Evolutionary conservation across 805 yeast species (phyloP), one percentile per base, ranked within the genome.

Genomic region (Saccharomycopsis malanga): DNA sequence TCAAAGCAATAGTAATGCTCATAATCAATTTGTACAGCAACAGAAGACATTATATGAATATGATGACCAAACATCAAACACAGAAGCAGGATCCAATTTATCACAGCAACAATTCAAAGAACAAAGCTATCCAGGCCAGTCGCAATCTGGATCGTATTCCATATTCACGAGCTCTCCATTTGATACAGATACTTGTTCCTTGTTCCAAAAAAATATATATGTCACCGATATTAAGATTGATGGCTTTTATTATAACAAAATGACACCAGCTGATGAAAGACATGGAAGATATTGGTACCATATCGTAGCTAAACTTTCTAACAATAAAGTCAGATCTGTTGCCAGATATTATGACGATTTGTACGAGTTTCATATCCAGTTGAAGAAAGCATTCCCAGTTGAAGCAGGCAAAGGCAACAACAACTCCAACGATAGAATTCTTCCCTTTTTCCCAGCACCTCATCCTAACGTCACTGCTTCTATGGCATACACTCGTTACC

Each of bases 381-480:
- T 93, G 43, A 70, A 91, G 43, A 93, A 84, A 57, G 72, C 80
- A 23, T 93, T 85, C 71, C 97, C 97, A 5, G 79, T 74, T 51
- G 98, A 91, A 64, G 95, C 97, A 6, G 97, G 97, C 12, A 80
- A 87, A 55, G 81, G 79, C 38, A 82, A 80, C 46, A n/a, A n/a
- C n/a, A 30, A 46, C 36, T 12, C 25, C 9, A 71, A 78, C 23
- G 77, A 79, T 44, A 77, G 98, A 54, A 81, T 84, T 25, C 72
- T 93, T 48, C 98, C 98, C 5, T 87, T 82, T 55, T 89, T 93
- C 58, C 98, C 98, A 0, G 98, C 98, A 1, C 99, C 98, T 2
- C 72, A 91, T 41, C 83, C 94, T 34, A 85, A 83, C 58, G 95
- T 93, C 46, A 87, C 87, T 53, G 97, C 91, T 65, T 66, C 78